Evolutionary conservation across 2,329 filamentous ascomycete genomes (phyloP).

Genomic region (Venturia effusa): DNA sequence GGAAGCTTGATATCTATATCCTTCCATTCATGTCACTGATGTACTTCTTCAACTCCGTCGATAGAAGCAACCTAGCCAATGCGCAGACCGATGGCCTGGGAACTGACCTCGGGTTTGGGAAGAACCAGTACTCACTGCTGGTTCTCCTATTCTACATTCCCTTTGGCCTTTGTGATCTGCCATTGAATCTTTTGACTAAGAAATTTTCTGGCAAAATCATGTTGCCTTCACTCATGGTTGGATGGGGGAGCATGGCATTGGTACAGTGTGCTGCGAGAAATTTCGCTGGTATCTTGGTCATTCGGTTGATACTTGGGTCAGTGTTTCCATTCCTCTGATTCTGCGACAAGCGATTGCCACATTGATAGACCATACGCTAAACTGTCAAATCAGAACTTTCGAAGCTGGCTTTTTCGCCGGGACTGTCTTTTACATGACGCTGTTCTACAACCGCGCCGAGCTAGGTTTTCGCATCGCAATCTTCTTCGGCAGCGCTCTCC

Average conservation of each 20-base stretch:
- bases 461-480: constrained; percentile 43
- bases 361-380: background rate
- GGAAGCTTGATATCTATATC: constrained; percentile 38
- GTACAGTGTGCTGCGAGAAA: constrained; percentile 38
- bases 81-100: background rate
- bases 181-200: constrained; percentile 39
- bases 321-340: background rate
- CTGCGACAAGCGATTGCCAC: background rate
- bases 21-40: constrained; percentile 41
- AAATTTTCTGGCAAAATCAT: constrained; percentile 34
- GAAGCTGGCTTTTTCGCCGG: constrained; percentile 48
- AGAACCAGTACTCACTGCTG: constrained; percentile 29
- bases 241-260: constrained; percentile 39
- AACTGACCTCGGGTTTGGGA: background rate
- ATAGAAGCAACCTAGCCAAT: constrained; percentile 36
- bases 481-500: constrained; percentile 47
- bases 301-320: constrained; percentile 36
- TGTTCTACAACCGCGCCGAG: constrained; percentile 48
- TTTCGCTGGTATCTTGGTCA: constrained; percentile 38
- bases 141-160: constrained; percentile 42
- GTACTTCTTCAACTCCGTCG: constrained; percentile 43
- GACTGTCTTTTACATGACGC: constrained; percentile 45
- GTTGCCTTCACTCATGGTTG: constrained; percentile 33
- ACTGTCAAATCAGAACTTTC: constrained; percentile 35
- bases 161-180: constrained; percentile 38